Conservation (phyloP, 2,329 filamentous ascomycete species). For the Scedosporium dehoogii region DNA sequence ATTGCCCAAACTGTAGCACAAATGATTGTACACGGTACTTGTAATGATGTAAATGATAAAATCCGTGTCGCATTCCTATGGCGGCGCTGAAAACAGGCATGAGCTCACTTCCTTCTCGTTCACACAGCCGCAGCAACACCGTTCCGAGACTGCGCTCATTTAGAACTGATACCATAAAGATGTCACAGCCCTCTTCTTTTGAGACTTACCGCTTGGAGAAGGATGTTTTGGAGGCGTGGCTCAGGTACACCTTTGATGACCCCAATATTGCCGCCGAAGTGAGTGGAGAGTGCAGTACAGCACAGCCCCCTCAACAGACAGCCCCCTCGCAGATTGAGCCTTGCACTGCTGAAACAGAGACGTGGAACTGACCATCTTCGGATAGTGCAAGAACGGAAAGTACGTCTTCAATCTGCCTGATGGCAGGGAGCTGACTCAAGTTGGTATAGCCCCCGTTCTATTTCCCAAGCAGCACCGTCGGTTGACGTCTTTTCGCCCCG, state of each 20-base stretch:
- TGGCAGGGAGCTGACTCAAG: not conserved
- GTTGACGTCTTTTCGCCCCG: no score
- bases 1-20: no score
- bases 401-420: not conserved
- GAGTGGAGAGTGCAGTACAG: not conserved
- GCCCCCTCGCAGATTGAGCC: not conserved
- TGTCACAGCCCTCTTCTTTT: not conserved
- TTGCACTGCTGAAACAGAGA: not conserved
- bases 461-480: not conserved
- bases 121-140: no score
- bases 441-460: not conserved
- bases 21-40: no score
- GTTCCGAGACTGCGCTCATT: no score
- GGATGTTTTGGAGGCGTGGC: not conserved
- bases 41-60: no score
- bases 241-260: not conserved
- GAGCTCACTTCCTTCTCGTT: no score
- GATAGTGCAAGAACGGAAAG: not conserved
- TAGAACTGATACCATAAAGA: no score
- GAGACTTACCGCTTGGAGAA: not conserved
- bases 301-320: no score
- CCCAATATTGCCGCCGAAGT: not conserved
- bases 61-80: no score
- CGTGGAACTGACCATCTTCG: not conserved
- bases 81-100: no score